Conservation (phyloP, 805 yeast species). For the Metschnikowia reukaufii region DNA sequence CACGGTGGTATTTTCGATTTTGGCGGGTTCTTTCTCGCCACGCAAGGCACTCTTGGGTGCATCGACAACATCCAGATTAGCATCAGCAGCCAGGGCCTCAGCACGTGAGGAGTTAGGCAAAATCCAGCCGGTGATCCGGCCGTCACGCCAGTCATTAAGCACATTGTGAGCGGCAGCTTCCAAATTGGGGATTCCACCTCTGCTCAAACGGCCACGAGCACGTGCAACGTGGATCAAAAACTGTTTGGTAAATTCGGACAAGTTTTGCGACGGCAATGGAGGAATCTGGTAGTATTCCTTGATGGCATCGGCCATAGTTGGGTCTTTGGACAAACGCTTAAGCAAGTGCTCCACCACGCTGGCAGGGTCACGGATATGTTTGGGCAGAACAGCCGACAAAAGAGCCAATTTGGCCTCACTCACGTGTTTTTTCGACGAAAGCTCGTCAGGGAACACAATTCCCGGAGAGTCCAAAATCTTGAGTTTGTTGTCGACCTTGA, state of each 20-base stretch:
- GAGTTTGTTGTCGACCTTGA: conserved; percentile 86
- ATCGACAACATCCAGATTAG: conserved; percentile 22
- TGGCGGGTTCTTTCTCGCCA: conserved; percentile 47
- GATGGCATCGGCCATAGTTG: conserved; percentile 75
- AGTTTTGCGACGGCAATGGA: conserved; percentile 66
- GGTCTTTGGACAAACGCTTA: conserved; percentile 70
- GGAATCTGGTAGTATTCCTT: conserved; percentile 76
- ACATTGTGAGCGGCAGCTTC: conserved; percentile 81
- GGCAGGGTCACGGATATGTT: conserved; percentile 78
- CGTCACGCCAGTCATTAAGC: conserved; percentile 96
- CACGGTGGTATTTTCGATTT: conserved; percentile 68
- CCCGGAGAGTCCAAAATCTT: conserved; percentile 95
- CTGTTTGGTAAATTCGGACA: conserved; percentile 78
- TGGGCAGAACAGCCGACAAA: conserved; percentile 86
- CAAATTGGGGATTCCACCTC: conserved; percentile 90
- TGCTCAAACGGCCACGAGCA: conserved; percentile 85
- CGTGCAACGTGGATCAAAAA: conserved; percentile 92
- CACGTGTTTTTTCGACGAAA: conserved; percentile 39
- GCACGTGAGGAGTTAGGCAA: conserved; percentile 59
- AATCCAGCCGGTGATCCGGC: conserved; percentile 89
- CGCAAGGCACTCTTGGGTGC: conserved; percentile 40
- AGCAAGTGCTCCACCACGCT: conserved; percentile 77
- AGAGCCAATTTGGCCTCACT: conserved; percentile 81
- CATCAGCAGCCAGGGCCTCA: conserved; percentile 22
- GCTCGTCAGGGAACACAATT: conserved; percentile 84